Evolutionary conservation across 75 land plant genomes (phyloP).

Genomic region (Chamaecyparis obtusa): DNA sequence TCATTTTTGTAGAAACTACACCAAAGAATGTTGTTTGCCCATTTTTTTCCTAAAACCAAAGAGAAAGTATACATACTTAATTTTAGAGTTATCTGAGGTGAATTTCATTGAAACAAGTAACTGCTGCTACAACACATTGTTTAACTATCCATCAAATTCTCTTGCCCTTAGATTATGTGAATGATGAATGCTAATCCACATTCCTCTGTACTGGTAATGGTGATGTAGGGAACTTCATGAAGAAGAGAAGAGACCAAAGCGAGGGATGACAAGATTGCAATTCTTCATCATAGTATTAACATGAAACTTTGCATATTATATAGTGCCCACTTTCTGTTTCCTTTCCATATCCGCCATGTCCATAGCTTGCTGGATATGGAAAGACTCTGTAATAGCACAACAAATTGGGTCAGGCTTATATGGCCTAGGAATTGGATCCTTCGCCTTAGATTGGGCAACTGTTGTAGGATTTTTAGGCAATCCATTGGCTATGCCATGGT

Average conservation of each 20-base stretch:
- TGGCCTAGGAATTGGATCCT: slow-evolving; percentile 40
- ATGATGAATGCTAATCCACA: neutral
- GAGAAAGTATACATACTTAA: too few relatives aligned
- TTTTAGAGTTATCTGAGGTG: too few relatives aligned
- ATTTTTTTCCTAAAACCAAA: too few relatives aligned
- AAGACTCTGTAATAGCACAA: slow-evolving; percentile 24
- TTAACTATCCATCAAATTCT: too few relatives aligned
- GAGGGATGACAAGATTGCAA: slow-evolving; percentile 51
- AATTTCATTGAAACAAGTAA: too few relatives aligned
- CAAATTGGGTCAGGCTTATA: slow-evolving; percentile 35
- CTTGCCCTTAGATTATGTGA: neutral
- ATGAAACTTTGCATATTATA: slow-evolving; percentile 61
- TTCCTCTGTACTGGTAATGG: neutral
- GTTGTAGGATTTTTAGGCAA: slow-evolving; percentile 45
- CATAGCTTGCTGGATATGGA: slow-evolving; percentile 28
- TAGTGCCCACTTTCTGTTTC: slow-evolving; percentile 58
- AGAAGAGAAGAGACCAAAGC: slow-evolving; percentile 41
- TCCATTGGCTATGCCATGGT: slow-evolving; percentile 60
- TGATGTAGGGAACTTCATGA: slow-evolving; percentile 48
- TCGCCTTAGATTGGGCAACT: slow-evolving; percentile 64
- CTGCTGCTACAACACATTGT: too few relatives aligned
- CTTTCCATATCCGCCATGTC: slow-evolving; percentile 37
- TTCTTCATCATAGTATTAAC: slow-evolving; percentile 54
- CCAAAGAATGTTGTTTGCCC: too few relatives aligned
- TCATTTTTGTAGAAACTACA: too few relatives aligned